Evolutionary conservation across 75 land plant genomes (phyloP), one percentile per base, ranked within the genome.

Genomic region (Azolla pinnata): DNA sequence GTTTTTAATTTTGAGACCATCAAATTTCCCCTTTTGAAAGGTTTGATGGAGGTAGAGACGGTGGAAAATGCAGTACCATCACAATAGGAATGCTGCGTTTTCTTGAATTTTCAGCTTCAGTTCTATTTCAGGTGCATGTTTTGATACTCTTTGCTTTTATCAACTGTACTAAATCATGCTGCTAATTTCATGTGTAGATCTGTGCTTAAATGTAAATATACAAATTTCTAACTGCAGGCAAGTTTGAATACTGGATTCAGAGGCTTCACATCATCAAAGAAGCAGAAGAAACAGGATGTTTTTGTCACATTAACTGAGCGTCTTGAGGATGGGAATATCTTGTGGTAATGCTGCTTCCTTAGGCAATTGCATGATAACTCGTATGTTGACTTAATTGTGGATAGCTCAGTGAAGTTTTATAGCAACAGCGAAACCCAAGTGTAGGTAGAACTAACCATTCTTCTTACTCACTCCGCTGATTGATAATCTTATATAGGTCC

Each of bases 21-120:
- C 40, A 35, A 35, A 35, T 35, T 5, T 5, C 5, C 10, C 40
- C 5, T 30, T 29, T 28, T 23, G 16, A 52, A 65, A 84, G 88
- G 75, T 70, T 49, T 70, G 91, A 85, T 58, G 55, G 56, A 31
- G 68, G 57, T 2, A 84, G 75, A 61, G 93, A 91, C 61, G n/a
- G n/a, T n/a, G 93, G 83, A 38, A 87, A 78, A 46, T 65, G 56
- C 65, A 81, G 82, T 29, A 50, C 70, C 26, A 30, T 78, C 17
- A 68, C 71, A 48, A 66, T 51, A 20, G 69, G 64, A 23, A 73
- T 78, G 47, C 59, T 40, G 29, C 49, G 70, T 44, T 67, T 90
- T 60, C 69, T 91, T 70, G 88, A 87, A 60, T 84, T 91, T 64
- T 83, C 88, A 63, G 88, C 97, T 0, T 54, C 75, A 42, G 81